These are phyloP conservation scores for Mucor plumbeus DNA, from an alignment of 371 early-diverging fungal genomes.

Conservation along the genomic window DNA sequence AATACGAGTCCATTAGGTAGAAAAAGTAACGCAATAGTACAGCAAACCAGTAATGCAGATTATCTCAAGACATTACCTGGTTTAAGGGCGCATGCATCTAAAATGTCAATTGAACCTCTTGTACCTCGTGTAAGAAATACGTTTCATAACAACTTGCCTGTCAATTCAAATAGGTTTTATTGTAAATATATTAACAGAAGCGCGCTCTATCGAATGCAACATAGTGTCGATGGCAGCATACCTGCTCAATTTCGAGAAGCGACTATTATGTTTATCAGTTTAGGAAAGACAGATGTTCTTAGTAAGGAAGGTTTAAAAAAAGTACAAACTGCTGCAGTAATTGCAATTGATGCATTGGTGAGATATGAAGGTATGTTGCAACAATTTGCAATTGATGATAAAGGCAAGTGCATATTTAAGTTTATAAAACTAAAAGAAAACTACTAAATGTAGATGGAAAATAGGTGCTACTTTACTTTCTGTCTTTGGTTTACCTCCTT, in stretches of 20 bases:
- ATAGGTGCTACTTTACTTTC: slow-evolving; percentile 59
- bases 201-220: slow-evolving; percentile 55
- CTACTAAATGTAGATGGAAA: background rate
- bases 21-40: background rate
- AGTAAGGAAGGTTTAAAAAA: slow-evolving; percentile 45
- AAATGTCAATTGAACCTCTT: slow-evolving; percentile 31
- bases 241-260: slow-evolving; percentile 66
- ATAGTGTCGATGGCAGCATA: slow-evolving; percentile 47
- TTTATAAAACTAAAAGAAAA: background rate
- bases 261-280: slow-evolving; percentile 66
- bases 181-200: slow-evolving; percentile 62
- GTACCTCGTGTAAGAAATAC: slow-evolving; percentile 44
- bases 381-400: slow-evolving; percentile 71
- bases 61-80: slow-evolving; percentile 32
- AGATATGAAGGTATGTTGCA: slow-evolving; percentile 65
- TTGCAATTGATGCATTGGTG: slow-evolving; percentile 34
- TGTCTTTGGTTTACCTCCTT: slow-evolving; percentile 65
- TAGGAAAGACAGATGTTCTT: slow-evolving; percentile 54
- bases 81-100: slow-evolving; percentile 20
- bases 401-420: slow-evolving; percentile 28
- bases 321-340: slow-evolving; percentile 44
- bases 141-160: slow-evolving; percentile 29
- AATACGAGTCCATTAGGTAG: slow-evolving; percentile 16
- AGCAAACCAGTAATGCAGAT: slow-evolving; percentile 9
- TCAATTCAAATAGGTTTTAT: slow-evolving; percentile 42